These are phyloP conservation scores for Penicillium sp. DNA, from an alignment of 2,329 filamentous ascomycete species.

Conservation along the genomic window DNA sequence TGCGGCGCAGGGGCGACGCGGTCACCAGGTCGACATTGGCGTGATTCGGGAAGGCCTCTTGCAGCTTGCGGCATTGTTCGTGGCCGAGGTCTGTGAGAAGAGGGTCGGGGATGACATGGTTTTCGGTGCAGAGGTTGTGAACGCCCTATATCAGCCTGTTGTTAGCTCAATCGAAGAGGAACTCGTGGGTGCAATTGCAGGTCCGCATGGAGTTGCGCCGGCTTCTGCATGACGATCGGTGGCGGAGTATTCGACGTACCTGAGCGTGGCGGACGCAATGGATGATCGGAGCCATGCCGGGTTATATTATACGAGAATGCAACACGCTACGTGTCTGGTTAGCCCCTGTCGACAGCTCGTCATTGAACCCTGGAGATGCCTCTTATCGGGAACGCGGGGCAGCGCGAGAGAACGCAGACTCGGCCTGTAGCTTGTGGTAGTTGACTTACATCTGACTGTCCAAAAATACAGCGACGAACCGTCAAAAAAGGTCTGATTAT, in stretches of 20 bases:
- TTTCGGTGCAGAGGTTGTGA: slow-evolving; percentile 70
- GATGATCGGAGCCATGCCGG: slow-evolving; percentile 41
- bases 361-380: slow-evolving; percentile 4
- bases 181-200: background rate
- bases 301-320: background rate
- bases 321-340: background rate
- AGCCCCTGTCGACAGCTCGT: background rate
- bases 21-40: slow-evolving; percentile 64
- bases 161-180: slow-evolving; percentile 7
- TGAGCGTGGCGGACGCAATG: slow-evolving; percentile 47
- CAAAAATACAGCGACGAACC: no score
- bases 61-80: slow-evolving; percentile 65
- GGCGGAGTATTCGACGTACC: slow-evolving; percentile 26
- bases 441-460: background rate
- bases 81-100: slow-evolving; percentile 70
- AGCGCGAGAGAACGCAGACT: slow-evolving; percentile 8
- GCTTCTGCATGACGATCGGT: background rate
- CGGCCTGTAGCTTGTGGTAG: background rate
- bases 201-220: slow-evolving; percentile 1
- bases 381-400: slow-evolving; percentile 25
- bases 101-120: slow-evolving; percentile 72
- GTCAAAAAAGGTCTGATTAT: background rate
- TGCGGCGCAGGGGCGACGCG: slow-evolving; percentile 74
- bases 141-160: slow-evolving; percentile 55
- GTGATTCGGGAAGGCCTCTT: slow-evolving; percentile 61